A percentile compares a stretch with the other conserved stretches of the same genome.
Evolutionary conservation across 306 rosid genomes (phyloP).

Genomic region (Prunus fruticosa): DNA sequence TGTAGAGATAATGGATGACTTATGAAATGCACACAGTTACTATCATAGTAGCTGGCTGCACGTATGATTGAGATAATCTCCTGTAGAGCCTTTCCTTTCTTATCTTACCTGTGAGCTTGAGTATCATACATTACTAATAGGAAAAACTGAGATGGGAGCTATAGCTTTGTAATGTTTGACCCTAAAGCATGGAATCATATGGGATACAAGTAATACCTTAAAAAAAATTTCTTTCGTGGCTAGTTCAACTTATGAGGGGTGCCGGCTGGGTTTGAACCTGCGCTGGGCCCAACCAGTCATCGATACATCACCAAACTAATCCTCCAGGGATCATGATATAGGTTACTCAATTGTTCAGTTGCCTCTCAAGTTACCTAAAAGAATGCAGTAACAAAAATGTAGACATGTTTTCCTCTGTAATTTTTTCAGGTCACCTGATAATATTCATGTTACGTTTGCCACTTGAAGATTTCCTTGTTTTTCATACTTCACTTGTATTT

Average conservation of each 20-base stretch:
- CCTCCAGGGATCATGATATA: too few species aligned
- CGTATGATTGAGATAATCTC: not conserved
- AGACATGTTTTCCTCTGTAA: not conserved
- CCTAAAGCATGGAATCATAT: not conserved
- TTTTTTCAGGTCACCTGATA: not conserved
- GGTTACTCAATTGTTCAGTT: not conserved
- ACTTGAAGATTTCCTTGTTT: not conserved
- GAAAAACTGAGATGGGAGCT: not conserved
- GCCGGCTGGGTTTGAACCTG: not conserved
- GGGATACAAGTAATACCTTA: not conserved
- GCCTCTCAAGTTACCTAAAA: too few species aligned
- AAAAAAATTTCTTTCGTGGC: not conserved
- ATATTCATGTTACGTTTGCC: not conserved
- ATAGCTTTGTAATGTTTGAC: not conserved
- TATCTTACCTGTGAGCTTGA: not conserved
- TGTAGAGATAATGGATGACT: not conserved
- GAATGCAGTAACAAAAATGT: not conserved
- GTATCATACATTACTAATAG: not conserved
- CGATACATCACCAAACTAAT: not conserved
- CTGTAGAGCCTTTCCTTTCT: too few species aligned
- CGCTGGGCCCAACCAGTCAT: not conserved
- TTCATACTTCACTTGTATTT: not conserved
- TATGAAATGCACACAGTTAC: not conserved
- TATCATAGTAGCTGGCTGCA: not conserved
- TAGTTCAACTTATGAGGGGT: not conserved